Percentiles rank a stretch among this genome's conserved stretches.
These are phyloP conservation scores for Pyrenophora seminiperda DNA, from an alignment of 2,329 filamentous ascomycete species.

Conservation along the genomic window DNA sequence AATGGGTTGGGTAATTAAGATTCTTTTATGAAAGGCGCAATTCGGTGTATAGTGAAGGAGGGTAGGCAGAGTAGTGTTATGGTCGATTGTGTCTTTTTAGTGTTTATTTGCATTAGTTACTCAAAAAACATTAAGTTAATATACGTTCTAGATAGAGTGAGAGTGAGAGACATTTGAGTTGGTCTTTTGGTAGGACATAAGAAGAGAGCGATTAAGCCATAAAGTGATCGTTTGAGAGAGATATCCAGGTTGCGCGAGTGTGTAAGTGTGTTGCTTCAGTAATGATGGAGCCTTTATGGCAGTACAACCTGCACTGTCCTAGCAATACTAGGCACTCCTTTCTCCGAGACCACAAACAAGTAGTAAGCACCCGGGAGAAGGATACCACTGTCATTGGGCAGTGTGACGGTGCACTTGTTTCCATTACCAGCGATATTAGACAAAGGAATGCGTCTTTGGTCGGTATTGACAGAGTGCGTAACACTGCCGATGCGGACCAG, in stretches of 20 bases:
- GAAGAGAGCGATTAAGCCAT: neutral
- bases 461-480: slow-evolving; percentile 38
- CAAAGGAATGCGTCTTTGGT: slow-evolving; percentile 33
- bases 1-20: neutral
- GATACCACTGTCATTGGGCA: slow-evolving; percentile 30
- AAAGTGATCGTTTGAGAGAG: neutral
- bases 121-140: no score
- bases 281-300: slow-evolving; percentile 1
- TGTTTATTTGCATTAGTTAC: no score
- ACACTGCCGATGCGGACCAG: slow-evolving; percentile 35
- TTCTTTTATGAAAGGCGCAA: no score
- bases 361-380: slow-evolving; percentile 35
- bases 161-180: neutral
- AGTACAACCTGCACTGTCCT: slow-evolving; percentile 27
- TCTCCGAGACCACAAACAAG: slow-evolving; percentile 26
- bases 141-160: neutral
- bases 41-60: no score
- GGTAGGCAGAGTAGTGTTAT: no score
- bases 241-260: neutral
- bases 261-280: no score
- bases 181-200: neutral
- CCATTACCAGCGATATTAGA: slow-evolving; percentile 14
- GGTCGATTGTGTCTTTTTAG: no score
- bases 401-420: slow-evolving; percentile 17
- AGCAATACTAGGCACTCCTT: slow-evolving; percentile 31